Conservation (phyloP, 352 stramenopile genomes). For the Phytophthora chlamydospora region DNA sequence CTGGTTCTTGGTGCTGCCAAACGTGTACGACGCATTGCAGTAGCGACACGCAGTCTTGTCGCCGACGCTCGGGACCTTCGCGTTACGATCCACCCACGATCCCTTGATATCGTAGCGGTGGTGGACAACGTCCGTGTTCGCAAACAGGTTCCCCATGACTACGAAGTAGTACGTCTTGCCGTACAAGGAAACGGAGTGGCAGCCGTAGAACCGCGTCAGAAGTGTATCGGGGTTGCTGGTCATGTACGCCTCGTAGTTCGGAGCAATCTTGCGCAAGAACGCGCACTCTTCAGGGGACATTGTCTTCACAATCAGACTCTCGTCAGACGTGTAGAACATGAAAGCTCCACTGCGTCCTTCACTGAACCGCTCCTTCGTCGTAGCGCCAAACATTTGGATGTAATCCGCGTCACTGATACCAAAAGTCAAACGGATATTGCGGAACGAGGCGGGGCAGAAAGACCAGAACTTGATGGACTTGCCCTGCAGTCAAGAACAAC, state of each 20-base stretch:
- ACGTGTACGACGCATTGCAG: constrained; percentile 89
- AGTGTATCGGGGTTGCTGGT: constrained; percentile 83
- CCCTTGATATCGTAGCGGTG: constrained; percentile 94
- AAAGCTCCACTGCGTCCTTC: constrained; percentile 90
- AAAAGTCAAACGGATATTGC: constrained; percentile 82
- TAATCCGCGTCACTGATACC: constrained; percentile 87
- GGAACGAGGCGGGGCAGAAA: constrained; percentile 85
- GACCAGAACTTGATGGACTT: constrained; percentile 91
- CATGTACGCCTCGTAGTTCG: constrained; percentile 89
- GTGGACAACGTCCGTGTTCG: constrained; percentile 86
- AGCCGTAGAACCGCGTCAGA: constrained; percentile 91
- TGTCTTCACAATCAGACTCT: constrained; percentile 92
- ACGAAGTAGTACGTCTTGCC: constrained; percentile 94
- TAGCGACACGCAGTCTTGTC: constrained; percentile 86
- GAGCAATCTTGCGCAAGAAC: constrained; percentile 87
- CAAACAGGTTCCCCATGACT: constrained; percentile 93
- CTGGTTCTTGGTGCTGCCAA: constrained; percentile 84
- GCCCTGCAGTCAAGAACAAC: constrained; percentile 32
- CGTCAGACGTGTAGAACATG: constrained; percentile 92
- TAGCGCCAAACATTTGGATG: constrained; percentile 83
- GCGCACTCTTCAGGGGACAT: constrained; percentile 88
- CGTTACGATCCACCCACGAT: constrained; percentile 89
- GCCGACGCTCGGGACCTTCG: constrained; percentile 78
- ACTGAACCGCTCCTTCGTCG: constrained; percentile 89
- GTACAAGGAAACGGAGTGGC: constrained; percentile 89